Base-by-base conservation (phyloP, 1,139 yeast genomes). In the Kurtzmaniella natalensis region DNA sequence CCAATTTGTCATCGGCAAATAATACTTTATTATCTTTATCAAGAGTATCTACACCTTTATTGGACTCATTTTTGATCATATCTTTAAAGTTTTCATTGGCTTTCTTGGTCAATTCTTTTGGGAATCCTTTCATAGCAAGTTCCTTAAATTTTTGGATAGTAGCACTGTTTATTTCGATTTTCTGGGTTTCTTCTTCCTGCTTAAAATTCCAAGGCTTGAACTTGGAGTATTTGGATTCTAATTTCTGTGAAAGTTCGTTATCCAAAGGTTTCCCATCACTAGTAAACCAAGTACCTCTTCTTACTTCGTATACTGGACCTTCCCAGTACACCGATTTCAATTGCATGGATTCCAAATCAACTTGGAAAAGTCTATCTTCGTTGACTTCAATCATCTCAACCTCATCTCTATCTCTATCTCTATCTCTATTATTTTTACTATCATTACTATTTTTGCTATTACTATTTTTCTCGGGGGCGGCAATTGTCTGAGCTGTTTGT, bases 261-360 rank as follows among this genome's bases (percentile, higher is more conserved):
- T 70, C 56, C 18, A 87, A 57, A 0, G 96, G 96, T 5, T 55
- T 51, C 3, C 81, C 79, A 35, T 74, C 75, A 4, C 72, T 55
- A 32, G 69, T 63, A 51, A 86, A 87, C 98, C 98, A 89, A 1
- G 78, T 57, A 0, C 96, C 96, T 33, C 97, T 61, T 25, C 96
- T 67, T 1, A 89, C 85, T 42, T 84, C 92, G 50, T 79, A 92
- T 1, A 67, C 61, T 0, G 96, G 94, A 1, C 97, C 97, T 3
- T 78, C 81, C 97, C 97, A 89, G 53, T 81, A 89, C 0, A 81
- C 72, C 0, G 97, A 95, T 1, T 61, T 45, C 45, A 89, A 55
- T 35, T 70, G 70, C 53, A 78, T 69, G 6, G 60, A 55, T 2
- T 53, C 44, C 19, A 89, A 43, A 48, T 86, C 76, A 2, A 88